Evolutionary conservation across 495 filamentous ascomycete genomes (phyloP).

Genomic region (Xylaria nigripes): DNA sequence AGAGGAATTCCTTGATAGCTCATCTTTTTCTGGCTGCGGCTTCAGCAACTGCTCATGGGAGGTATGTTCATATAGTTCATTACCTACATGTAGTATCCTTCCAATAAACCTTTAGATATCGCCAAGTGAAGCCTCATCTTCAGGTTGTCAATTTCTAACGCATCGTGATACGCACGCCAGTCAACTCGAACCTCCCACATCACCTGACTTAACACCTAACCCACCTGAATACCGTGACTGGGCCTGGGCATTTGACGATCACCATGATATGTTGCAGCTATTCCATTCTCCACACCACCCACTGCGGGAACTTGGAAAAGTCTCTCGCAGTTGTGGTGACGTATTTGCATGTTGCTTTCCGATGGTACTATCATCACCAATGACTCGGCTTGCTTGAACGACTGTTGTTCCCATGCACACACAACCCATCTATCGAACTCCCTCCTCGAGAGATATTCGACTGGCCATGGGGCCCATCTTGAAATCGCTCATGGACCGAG

Average conservation of each 20-base stretch:
- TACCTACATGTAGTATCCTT: neutral
- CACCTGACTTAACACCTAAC: neutral
- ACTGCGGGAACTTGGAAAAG: neutral
- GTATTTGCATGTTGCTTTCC: neutral
- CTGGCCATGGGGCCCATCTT: neutral
- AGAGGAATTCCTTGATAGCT: neutral
- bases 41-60: neutral
- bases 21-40: neutral
- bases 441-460: neutral
- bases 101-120: neutral
- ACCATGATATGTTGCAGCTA: neutral
- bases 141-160: neutral
- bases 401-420: neutral
- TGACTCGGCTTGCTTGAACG: neutral
- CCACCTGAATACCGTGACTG: neutral
- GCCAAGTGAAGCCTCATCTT: neutral
- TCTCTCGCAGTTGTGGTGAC: neutral
- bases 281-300: neutral
- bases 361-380: neutral
- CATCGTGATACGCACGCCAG: neutral
- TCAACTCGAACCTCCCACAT: neutral
- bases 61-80: neutral
- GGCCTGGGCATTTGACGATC: neutral
- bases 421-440: neutral
- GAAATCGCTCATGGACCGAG: neutral